Evolutionary conservation across 1,284 basidiomycete genomes (phyloP).

Genomic region (Rhodotorula sp.): DNA sequence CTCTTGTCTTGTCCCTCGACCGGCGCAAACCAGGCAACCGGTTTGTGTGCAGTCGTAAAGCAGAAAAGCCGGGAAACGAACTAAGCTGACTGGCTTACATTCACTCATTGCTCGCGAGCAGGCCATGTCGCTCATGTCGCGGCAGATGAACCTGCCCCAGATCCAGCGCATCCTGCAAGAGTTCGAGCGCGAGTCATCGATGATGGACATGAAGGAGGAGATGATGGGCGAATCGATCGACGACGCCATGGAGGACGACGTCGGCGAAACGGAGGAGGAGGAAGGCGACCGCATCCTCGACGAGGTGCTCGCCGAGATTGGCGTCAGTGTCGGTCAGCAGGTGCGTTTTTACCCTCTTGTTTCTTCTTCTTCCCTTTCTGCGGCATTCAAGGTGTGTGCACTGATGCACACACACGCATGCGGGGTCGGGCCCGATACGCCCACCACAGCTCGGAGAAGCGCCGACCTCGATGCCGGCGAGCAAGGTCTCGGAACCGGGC

Average conservation of each 20-base stretch:
- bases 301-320: constrained; percentile 96
- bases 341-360: constrained; percentile 53
- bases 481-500: constrained; percentile 63
- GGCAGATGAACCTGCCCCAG: constrained; percentile 86
- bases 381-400: constrained; percentile 8
- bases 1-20: too few species aligned
- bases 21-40: too few species aligned
- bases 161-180: constrained; percentile 97
- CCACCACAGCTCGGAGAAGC: constrained; percentile 71
- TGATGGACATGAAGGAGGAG: constrained; percentile 99
- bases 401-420: neutral
- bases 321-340: constrained; percentile 86
- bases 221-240: constrained; percentile 99
- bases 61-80: too few species aligned
- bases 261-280: constrained; percentile 80
- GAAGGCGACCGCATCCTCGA: constrained; percentile 95
- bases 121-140: constrained; percentile 98
- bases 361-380: constrained; percentile 3
- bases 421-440: neutral
- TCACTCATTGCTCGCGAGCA: neutral
- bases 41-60: too few species aligned
- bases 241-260: constrained; percentile 94
- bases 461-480: constrained; percentile 65
- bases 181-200: constrained; percentile 92
- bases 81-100: too few species aligned